Evolutionary conservation across 805 yeast genomes (phyloP), one percentile per base, ranked within the genome.

Genomic region (Grigorovia humatica): DNA sequence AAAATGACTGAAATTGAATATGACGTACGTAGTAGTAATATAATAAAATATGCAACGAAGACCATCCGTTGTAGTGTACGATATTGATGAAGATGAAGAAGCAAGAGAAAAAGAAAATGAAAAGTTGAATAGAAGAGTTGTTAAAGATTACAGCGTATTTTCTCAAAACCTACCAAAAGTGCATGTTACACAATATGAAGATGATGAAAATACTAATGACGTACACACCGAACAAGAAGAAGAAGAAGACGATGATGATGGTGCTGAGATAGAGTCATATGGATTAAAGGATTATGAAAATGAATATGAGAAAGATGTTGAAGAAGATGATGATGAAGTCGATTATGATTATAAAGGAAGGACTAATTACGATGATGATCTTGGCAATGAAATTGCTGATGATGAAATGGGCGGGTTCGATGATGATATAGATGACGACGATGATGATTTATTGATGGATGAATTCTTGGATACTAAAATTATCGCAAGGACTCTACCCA

Each of bases 401-500:
- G 20, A 48, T 32, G 20, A 29, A 15, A 43, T 43, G 45, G 15
- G 32, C 18, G 17, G 38, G 27, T 17, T 17, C 23, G 41, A 40
- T 17, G 41, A 50, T 9, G 27, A 44, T 19, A 43, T 43, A 5
- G 48, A 50, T 43, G 52, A 50, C 5, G 49, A 47, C 27, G 46
- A 46, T 11, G 49, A 46, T n/a, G 52, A 42, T 20, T 13, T 15
- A 4, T 20, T 27, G 30, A 41, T 20, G 13, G 43, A 38, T 44
- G 40, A 42, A 11, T 15, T 19, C 4, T 19, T 20, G 18, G 27
- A 43, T 11, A 29, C 47, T 12, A 49, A 29, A 46, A 19, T 47
- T 6, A 23, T 46, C 2, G 47, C 52, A n/a, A 42, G 52, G 32
- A 50, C 52, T 9, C 17, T 50, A 30, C 52, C 52, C 7, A 48